Evolutionary conservation across 2,329 filamentous ascomycete genomes (phyloP), one percentile per base, ranked within the genome.

Genomic region (Fusarium anguioides): DNA sequence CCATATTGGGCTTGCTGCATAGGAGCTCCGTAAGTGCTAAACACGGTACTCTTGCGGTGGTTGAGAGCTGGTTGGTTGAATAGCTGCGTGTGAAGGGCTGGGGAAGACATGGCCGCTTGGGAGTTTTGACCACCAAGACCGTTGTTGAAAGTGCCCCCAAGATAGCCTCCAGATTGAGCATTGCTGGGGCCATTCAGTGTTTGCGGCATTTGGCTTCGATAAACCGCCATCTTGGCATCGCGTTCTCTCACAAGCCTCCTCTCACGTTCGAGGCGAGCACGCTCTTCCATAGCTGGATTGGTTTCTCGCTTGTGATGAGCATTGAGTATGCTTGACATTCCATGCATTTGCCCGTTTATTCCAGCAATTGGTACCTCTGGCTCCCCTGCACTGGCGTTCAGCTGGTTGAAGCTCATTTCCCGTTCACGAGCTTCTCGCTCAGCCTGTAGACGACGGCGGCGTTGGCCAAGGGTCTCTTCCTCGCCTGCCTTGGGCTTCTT

Each of bases 401-500:
- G 64, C 18, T 73, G 70, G 52, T 76, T 75, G 35, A 78, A 74
- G 39, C 79, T 80, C 76, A 87, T 85, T 66, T 86, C 86, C 39
- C 82, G 80, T 62, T 86, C 85, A 26, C 87, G 85, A 8, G 89
- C 89, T 76, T 91, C 89, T 24, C 83, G 83, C 72, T 90, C 88
- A 8, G 89, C 88, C 75, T 94, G 91, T 3, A 96, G 82, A 24
- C 92, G 86, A 26, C 87, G 88, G 1, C 91, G 88, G 12, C 92
- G 88, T 76, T 95, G 91, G 11, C 91, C 92, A 0, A 96, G 82
- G 0, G 92, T 95, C 75, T 96, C 92, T 70, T 93, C 90, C 67
- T 89, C 90, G 8, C 64, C 73, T 1, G 41, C 17, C 14, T 71
- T 69, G 8, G 73, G 65, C 47, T 82, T 82, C 70, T 74, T 71